These are phyloP conservation scores for Ganoderma lingzhi DNA, from an alignment of 1,284 basidiomycete genomes.

Conservation along the genomic window DNA sequence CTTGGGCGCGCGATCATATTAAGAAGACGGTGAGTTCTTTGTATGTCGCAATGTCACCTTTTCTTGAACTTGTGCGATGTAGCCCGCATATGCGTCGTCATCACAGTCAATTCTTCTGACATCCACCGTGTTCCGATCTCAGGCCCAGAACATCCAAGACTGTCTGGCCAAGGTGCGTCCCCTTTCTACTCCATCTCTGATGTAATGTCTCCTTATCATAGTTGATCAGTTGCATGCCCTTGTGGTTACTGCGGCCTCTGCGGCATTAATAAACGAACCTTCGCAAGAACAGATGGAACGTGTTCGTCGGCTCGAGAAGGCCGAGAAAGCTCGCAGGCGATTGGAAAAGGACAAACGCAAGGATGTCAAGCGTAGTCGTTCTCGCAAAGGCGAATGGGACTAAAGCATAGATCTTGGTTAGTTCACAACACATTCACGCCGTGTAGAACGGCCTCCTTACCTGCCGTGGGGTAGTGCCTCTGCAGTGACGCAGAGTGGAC, in stretches of 20 bases:
- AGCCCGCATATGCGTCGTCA: slow-evolving; percentile 74
- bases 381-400: slow-evolving; percentile 33
- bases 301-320: slow-evolving; percentile 55
- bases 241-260: slow-evolving; percentile 56
- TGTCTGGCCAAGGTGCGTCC: slow-evolving; percentile 68
- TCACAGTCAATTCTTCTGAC: slow-evolving; percentile 71
- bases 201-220: slow-evolving; percentile 11
- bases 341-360: slow-evolving; percentile 62
- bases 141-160: slow-evolving; percentile 76
- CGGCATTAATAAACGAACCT: slow-evolving; percentile 60
- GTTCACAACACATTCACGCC: background rate
- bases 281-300: slow-evolving; percentile 62
- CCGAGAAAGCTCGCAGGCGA: slow-evolving; percentile 54
- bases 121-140: slow-evolving; percentile 74
- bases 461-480: background rate
- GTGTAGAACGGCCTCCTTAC: background rate
- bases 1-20: slow-evolving; percentile 65
- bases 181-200: slow-evolving; percentile 25
- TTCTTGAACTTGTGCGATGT: slow-evolving; percentile 8
- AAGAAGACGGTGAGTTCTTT: slow-evolving; percentile 54
- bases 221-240: slow-evolving; percentile 60
- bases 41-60: background rate
- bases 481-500: background rate
- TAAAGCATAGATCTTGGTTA: slow-evolving; percentile 11
- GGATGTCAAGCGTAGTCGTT: slow-evolving; percentile 48